Evolutionary conservation across 306 rosid genomes (phyloP).

Genomic region (Fagus sylvatica): DNA sequence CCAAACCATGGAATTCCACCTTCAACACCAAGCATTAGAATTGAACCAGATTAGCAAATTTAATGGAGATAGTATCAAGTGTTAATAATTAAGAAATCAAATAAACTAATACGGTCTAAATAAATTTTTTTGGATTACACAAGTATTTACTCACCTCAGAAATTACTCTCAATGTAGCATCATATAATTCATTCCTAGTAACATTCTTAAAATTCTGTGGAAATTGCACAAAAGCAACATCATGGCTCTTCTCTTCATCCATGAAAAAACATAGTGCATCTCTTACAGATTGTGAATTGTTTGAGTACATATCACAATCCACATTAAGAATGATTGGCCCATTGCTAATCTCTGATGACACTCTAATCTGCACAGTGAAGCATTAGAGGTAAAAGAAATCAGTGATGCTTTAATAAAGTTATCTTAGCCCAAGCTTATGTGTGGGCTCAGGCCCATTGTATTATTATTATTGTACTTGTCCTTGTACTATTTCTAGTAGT

Average conservation of each 20-base stretch:
- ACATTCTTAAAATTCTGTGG: conserved; percentile 58
- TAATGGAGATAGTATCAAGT: background rate
- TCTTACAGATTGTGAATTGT: conserved; percentile 59
- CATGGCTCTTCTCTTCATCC: conserved; percentile 73
- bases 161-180: conserved; percentile 14
- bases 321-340: conserved; percentile 69
- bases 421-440: too few relatives aligned
- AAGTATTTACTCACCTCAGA: conserved; percentile 34
- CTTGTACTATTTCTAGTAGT: too few relatives aligned
- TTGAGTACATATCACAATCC: conserved; percentile 87
- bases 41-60: background rate
- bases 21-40: conserved; percentile 22
- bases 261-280: conserved; percentile 81
- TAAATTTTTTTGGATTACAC: background rate
- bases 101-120: background rate
- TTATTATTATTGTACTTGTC: too few relatives aligned
- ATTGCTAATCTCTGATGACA: conserved; percentile 81
- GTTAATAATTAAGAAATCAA: background rate
- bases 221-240: conserved; percentile 72
- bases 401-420: too few relatives aligned
- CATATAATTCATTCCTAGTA: conserved; percentile 67
- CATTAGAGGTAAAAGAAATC: background rate
- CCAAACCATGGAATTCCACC: conserved; percentile 64
- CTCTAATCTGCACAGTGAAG: conserved; percentile 57
- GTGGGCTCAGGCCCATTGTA: too few relatives aligned